Base-by-base conservation (phyloP, 352 stramenopile genomes). In the Globisporangium nodosum region DNA sequence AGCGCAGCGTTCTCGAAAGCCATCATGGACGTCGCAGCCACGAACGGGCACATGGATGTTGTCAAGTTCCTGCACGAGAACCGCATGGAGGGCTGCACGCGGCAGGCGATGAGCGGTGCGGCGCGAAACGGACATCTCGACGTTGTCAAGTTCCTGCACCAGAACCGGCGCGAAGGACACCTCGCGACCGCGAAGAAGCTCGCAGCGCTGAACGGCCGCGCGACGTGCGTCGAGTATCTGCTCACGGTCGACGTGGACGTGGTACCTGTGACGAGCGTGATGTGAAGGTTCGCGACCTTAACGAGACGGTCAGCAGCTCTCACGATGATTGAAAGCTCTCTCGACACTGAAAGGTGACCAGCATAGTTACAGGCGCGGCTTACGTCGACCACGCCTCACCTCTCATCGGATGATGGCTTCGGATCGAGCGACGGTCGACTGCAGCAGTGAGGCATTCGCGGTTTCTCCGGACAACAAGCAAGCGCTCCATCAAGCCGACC, bases 21-120 rank as follows among this genome's bases (percentile, higher is more conserved):
- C n/a, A 51, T 27, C n/a, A 51, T 51, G 47, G 47, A 51, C 47
- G 47, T 51, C 47, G 47, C 47, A 9, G 47, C 47, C 7, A 31
- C 12, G 8, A n/a, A 51, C 24, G 47, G 47, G 0, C 47, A 51
- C 47, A 2, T 51, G 7, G 20, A 0, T 15, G 47, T 51, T 21
- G 47, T 51, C 1, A 21, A 31, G 47, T 51, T 51, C 13, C 47
- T 51, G 24, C 47, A 51, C 24, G 24, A 21, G 24, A 31, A 51
- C 47, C 47, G 47, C 47, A 18, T 1, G 1, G 47, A 51, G 12
- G 47, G 47, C 47, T 51, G 47, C 47, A 35, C 47, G 47, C 47
- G 47, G 8, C 24, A 33, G 20, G 47, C 47, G 4, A 13, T 27
- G 47, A 51, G 47, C 24, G 47, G 47, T 9, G 47, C 47, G 8